phyloP scores from a whole-genome alignment of 164 flowering plant genomes.

The Magnolia sinica region DNA sequence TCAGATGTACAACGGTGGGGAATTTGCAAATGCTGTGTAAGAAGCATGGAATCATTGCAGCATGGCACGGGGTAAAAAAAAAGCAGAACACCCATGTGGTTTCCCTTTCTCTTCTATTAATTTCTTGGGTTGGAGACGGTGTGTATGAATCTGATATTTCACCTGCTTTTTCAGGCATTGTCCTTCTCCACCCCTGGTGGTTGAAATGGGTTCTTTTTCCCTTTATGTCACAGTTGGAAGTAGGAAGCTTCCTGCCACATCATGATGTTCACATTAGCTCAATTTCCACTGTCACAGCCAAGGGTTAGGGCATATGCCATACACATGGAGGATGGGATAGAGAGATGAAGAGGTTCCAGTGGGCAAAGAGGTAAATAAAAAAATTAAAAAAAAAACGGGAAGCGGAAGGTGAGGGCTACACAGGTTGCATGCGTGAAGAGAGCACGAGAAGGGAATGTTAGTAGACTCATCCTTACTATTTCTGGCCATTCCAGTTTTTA shows the following conservation, averaged over 20 bases:
- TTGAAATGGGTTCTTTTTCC: not conserved
- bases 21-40: not conserved
- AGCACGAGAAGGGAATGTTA: too few species aligned
- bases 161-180: not conserved
- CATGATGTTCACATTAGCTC: not conserved
- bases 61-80: conserved; percentile 1
- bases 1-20: not conserved
- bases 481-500: too few species aligned
- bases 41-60: conserved; percentile 3
- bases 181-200: not conserved
- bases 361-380: too few species aligned
- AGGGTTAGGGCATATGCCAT: too few species aligned
- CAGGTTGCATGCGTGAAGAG: too few species aligned
- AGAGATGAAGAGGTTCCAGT: too few species aligned
- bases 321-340: too few species aligned
- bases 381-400: too few species aligned
- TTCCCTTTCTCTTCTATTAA: not conserved
- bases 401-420: too few species aligned
- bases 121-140: not conserved
- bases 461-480: too few species aligned
- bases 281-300: not conserved
- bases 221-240: not conserved
- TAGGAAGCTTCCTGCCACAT: not conserved
- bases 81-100: not conserved
- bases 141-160: not conserved